These are phyloP conservation scores for Panicum miliaceum DNA, from an alignment of 176 grass and related monocot species.

Conservation along the genomic window DNA sequence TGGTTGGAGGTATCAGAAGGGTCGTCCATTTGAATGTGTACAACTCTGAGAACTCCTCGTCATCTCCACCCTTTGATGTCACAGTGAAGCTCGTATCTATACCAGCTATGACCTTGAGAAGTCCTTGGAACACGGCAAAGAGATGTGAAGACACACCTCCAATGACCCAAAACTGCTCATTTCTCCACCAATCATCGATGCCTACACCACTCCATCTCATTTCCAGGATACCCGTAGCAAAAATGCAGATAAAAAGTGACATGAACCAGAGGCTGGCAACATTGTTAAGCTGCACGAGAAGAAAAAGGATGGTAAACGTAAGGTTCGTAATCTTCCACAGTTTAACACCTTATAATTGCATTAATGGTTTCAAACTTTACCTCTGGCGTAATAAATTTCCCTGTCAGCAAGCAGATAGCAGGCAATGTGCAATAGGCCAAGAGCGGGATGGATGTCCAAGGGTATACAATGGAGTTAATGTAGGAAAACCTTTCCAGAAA, in stretches of 20 bases:
- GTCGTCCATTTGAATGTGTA: slow-evolving; percentile 84
- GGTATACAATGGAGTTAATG: slow-evolving; percentile 66
- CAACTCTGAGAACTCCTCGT: slow-evolving; percentile 68
- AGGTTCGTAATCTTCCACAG: slow-evolving; percentile 1
- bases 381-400: slow-evolving; percentile 72
- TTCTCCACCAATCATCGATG: slow-evolving; percentile 79
- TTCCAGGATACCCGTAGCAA: slow-evolving; percentile 69
- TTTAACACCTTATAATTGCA: not conserved
- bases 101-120: slow-evolving; percentile 74
- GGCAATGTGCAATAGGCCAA: slow-evolving; percentile 70
- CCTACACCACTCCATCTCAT: slow-evolving; percentile 80
- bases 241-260: slow-evolving; percentile 79
- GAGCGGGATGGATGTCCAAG: slow-evolving; percentile 70
- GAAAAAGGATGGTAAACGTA: not conserved
- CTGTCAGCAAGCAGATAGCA: slow-evolving; percentile 65
- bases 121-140: slow-evolving; percentile 75
- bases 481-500: slow-evolving; percentile 66
- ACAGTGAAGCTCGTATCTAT: slow-evolving; percentile 74
- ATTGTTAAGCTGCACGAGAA: slow-evolving; percentile 63
- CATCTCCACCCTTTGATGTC: slow-evolving; percentile 68
- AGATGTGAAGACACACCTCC: slow-evolving; percentile 74
- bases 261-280: slow-evolving; percentile 74
- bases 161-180: slow-evolving; percentile 83
- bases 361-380: slow-evolving; percentile 24
- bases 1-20: slow-evolving; percentile 68